Evolutionary conservation across 495 filamentous ascomycete species (phyloP).

Genomic region (Podospora fimiseda): DNA sequence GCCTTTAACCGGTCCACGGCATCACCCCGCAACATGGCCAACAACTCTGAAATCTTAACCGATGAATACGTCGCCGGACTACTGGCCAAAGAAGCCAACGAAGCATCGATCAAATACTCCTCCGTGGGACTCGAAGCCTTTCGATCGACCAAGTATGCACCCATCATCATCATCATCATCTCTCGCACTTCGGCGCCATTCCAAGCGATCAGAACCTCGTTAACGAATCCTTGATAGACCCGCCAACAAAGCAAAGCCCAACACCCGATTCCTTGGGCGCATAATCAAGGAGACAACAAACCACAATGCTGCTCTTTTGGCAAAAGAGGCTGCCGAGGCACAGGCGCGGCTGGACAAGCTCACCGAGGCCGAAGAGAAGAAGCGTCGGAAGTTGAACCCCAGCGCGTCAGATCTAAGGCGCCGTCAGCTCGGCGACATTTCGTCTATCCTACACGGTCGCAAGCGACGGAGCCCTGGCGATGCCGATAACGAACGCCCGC

Average conservation of each 20-base stretch:
- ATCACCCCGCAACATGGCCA: constrained; percentile 5
- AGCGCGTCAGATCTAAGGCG: constrained; percentile 39
- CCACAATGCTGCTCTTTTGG: constrained; percentile 82
- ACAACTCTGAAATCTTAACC: constrained; percentile 41
- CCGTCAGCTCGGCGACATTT: constrained; percentile 48
- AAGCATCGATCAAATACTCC: constrained; percentile 63
- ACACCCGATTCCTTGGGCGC: constrained; percentile 81
- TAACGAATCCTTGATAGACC: constrained; percentile 31
- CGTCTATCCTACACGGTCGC: constrained; percentile 41
- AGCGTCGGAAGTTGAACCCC: constrained; percentile 33
- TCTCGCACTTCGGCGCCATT: not conserved
- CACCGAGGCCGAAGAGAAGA: constrained; percentile 35
- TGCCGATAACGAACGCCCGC: too few relatives aligned
- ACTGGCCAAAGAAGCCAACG: constrained; percentile 65
- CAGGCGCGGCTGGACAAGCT: constrained; percentile 41
- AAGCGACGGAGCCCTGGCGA: constrained; percentile 15
- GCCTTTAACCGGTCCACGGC: not conserved
- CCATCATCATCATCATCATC: too few relatives aligned
- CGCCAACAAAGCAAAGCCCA: constrained; percentile 73
- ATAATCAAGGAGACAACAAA: constrained; percentile 82
- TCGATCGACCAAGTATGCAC: constrained; percentile 54
- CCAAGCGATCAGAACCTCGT: not conserved
- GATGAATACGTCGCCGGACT: constrained; percentile 73
- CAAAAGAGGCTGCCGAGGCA: constrained; percentile 65
- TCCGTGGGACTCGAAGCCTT: constrained; percentile 65